These are phyloP conservation scores for Solanum hybrid DNA, from an alignment of 305 asterid species.

Conservation along the genomic window DNA sequence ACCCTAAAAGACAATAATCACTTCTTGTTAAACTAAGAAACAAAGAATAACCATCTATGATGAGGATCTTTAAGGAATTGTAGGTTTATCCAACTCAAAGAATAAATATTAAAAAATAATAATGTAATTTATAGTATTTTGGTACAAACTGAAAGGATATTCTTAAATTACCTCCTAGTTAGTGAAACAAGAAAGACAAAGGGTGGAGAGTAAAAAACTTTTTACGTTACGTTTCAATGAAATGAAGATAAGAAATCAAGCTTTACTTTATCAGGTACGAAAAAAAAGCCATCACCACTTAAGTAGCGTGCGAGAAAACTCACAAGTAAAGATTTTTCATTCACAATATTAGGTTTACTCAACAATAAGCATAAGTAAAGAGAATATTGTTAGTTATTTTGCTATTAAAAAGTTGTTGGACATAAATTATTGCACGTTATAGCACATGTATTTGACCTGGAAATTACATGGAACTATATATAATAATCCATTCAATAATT, in stretches of 20 bases:
- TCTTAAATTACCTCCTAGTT: background rate
- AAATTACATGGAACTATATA: background rate
- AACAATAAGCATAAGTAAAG: background rate
- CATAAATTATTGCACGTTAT: background rate
- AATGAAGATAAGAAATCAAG: background rate
- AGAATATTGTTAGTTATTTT: background rate
- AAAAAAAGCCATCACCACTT: background rate
- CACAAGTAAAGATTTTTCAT: background rate
- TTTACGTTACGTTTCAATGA: background rate
- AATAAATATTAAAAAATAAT: background rate
- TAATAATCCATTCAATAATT: background rate
- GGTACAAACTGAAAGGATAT: background rate
- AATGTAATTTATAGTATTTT: background rate
- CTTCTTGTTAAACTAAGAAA: background rate
- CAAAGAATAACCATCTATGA: background rate
- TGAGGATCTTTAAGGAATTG: background rate
- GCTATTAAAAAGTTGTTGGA: background rate
- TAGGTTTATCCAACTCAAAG: background rate
- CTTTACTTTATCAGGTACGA: background rate
- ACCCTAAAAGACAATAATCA: background rate
- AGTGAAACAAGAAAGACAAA: background rate
- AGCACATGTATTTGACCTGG: constrained; percentile 1
- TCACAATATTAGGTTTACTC: background rate
- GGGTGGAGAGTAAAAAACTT: background rate
- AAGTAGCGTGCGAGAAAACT: background rate